phyloP scores from a whole-genome alignment of 306 rosid species.

The Begonia peltatifolia region DNA sequence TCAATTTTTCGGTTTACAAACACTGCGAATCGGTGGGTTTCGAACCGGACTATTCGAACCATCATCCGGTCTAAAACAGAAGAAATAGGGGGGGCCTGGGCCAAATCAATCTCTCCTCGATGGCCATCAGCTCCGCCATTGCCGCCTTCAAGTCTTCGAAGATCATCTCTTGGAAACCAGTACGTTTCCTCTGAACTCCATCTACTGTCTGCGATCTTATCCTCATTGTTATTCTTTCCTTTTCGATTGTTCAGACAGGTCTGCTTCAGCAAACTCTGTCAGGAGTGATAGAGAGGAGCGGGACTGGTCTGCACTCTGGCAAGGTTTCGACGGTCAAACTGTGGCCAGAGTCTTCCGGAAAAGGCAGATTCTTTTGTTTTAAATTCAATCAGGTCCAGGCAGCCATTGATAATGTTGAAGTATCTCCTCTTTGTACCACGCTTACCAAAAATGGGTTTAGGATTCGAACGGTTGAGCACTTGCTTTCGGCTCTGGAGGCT shows the following conservation, averaged over 20 bases:
- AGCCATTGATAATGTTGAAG: slow-evolving; percentile 35
- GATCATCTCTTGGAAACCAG: slow-evolving; percentile 52
- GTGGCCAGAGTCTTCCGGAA: slow-evolving; percentile 56
- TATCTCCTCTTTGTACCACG: slow-evolving; percentile 69
- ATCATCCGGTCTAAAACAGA: too few species aligned
- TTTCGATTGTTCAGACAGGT: slow-evolving; percentile 37
- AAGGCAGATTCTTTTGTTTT: slow-evolving; percentile 63
- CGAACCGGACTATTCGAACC: too few species aligned
- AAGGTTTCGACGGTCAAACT: slow-evolving; percentile 43
- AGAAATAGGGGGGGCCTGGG: too few species aligned
- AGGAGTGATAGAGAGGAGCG: slow-evolving; percentile 47
- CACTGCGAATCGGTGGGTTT: too few species aligned
- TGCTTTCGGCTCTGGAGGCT: slow-evolving; percentile 87
- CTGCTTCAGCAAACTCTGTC: slow-evolving; percentile 74
- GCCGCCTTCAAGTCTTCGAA: slow-evolving; percentile 43
- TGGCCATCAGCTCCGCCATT: neutral
- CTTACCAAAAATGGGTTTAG: slow-evolving; percentile 48
- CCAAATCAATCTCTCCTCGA: neutral
- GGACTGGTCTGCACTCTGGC: slow-evolving; percentile 54
- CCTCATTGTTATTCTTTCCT: neutral
- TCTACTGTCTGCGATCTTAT: neutral
- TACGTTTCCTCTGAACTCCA: slow-evolving; percentile 8
- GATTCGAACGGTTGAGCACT: slow-evolving; percentile 73
- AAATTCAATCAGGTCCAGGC: slow-evolving; percentile 42
- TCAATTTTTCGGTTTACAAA: too few species aligned